Percentiles rank a stretch among this genome's conserved stretches.
These are phyloP conservation scores for Kalmanozyma brasiliensis DNA, from an alignment of 1,284 basidiomycete species.

Conservation along the genomic window DNA sequence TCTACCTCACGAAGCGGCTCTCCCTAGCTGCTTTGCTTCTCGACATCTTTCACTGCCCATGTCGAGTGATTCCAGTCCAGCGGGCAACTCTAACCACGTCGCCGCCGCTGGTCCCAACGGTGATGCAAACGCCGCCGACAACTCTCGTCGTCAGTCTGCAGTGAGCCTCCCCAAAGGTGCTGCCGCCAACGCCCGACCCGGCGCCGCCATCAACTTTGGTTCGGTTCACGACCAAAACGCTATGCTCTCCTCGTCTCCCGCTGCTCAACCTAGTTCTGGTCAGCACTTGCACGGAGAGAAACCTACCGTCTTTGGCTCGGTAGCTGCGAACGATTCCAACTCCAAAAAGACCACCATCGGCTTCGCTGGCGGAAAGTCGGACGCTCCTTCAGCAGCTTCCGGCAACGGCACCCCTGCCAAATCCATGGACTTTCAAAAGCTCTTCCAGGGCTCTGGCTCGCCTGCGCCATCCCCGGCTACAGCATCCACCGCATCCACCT, in stretches of 20 bases:
- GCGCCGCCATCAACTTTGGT: conserved; percentile 68
- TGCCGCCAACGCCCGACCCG: conserved; percentile 34
- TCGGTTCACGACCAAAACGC: conserved; percentile 68
- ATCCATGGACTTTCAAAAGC: conserved; percentile 66
- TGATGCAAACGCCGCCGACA: conserved; percentile 24
- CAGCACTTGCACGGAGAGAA: conserved; percentile 63
- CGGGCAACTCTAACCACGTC: conserved; percentile 43
- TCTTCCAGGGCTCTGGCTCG: conserved; percentile 62
- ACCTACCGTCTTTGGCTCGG: conserved; percentile 68
- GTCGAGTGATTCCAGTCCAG: conserved; percentile 49
- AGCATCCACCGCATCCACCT: conserved; percentile 31
- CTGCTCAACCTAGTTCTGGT: conserved; percentile 64
- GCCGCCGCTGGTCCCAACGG: conserved; percentile 46
- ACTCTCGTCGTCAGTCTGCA: conserved; percentile 56
- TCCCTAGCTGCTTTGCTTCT: conserved; percentile 34
- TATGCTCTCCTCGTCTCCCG: conserved; percentile 68
- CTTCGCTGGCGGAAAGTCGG: conserved; percentile 69
- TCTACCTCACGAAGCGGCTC: conserved; percentile 21
- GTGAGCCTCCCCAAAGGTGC: conserved; percentile 61
- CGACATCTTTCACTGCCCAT: conserved; percentile 44
- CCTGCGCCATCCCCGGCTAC: conserved; percentile 39
- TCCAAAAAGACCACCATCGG: conserved; percentile 61
- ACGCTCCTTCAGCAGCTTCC: conserved; percentile 71
- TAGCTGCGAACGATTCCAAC: conserved; percentile 61
- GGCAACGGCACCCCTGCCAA: conserved; percentile 42